Base-by-base conservation (phyloP, 345 rosid species). In the Geranium brycei region DNA sequence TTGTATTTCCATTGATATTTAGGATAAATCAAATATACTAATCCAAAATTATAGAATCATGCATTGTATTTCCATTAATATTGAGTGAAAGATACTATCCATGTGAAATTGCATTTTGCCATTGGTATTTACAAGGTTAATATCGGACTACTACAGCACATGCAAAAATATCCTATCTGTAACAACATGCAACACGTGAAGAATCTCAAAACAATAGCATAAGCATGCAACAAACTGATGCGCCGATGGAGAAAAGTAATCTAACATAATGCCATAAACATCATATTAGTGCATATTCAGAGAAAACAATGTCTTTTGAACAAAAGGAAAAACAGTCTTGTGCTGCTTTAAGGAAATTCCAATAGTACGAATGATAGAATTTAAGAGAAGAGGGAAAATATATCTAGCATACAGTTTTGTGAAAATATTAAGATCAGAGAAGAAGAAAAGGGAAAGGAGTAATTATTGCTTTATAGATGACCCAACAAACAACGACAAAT, bases 401-500 rank as follows among this genome's bases (percentile, higher is more conserved):
- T 6, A 47, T 47, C 53, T 13, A 47, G 12, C 53, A 47, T 13
- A 17, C 19, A 16, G 18, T 57, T 2, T 23, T 23, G 8, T 3
- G 59, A 57, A 57, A 57, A 57, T n/a, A 57, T 16, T 57, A 57
- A 8, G 19, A 15, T 57, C 16, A 16, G 17, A n/a, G 17, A 12
- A 59, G 23, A 12, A 59, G 23, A 28, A 38, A 59, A 17, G 38
- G 59, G 56, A 38, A 40, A 11, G 28, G 47, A 28, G 17, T 17
- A 19, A 41, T 15, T 58, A 30, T 31, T 57, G 32, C 5, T 40
- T 47, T 8, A 47, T 8, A 47, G 53, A 13, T 6, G 10, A 47
- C 53, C 53, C 53, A 47, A 47, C 19, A 67, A 61, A 16, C 38
- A 28, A 59, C 61, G 15, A 60, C 35, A 61, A 0, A 64, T 38